Base-by-base conservation (phyloP, 306 rosid species). In the Glycine tomentella region DNA sequence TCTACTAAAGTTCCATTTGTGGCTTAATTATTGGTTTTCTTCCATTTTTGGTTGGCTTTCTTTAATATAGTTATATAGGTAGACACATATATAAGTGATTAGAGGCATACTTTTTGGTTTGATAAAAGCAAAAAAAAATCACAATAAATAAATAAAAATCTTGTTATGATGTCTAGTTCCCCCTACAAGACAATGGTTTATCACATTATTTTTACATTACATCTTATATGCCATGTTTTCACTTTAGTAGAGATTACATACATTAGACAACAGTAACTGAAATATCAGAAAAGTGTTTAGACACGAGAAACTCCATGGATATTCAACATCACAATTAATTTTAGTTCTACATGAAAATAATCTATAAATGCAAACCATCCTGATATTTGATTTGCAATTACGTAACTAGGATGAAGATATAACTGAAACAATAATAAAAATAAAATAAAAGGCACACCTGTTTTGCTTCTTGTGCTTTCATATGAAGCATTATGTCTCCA, bases 401-500 rank as follows among this genome's bases (percentile, higher is more conserved):
- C 73, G 67, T 67, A 44, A 56, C 75, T 25, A 53, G 33, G 58
- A 69, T 53, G 74, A 42, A 75, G 63, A 68, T 38, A 75, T 75
- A 59, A 13, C 15, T 3, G 15, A 9, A 81, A 85, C 53, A 76
- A 72, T 51, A 79, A 33, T 51, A 64, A 78, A 0, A 25, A 25
- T 25, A 25, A 25, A 25, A 25, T 25, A 64, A 86, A 46, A 9
- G 55, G 72, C 77, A 62, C 88, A 96, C 99, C 92, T 84, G 94
- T 76, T 92, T 90, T 5, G 90, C 87, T 80, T 92, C 82, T 14
- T 77, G 68, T 69, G 97, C 99, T 80, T 92, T 93, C 79, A 34
- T 70, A 33, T 86, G 84, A 80, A 96, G 98, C 94, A 92, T 96
- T 48, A 87, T 58, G 69, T 96, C 99, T 73, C 97, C 99, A 85